A percentile compares a stretch with the other conserved stretches of the same genome.
These are phyloP conservation scores for Lodderomyces parapsilosis DNA, from an alignment of 1,139 yeast species.

Conservation along the genomic window DNA sequence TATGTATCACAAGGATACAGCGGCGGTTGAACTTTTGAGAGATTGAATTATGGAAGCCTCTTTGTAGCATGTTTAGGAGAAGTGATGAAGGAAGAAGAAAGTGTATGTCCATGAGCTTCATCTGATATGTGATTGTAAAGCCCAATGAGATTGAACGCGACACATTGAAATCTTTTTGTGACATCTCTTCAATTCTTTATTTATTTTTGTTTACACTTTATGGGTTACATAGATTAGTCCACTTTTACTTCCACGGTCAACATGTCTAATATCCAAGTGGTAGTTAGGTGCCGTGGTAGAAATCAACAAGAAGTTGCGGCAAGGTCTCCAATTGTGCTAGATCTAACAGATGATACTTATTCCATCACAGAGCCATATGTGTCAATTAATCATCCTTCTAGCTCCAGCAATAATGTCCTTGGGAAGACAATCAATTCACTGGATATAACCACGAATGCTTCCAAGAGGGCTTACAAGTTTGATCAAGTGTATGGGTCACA, in stretches of 20 bases:
- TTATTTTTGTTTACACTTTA: slow-evolving; percentile 1
- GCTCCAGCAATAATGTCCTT: slow-evolving; percentile 12
- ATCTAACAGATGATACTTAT: slow-evolving; percentile 51
- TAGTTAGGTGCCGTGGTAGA: slow-evolving; percentile 86
- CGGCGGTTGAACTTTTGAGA: too few relatives aligned
- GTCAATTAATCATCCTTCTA: slow-evolving; percentile 38
- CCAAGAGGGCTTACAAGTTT: slow-evolving; percentile 55
- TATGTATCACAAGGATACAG: background rate
- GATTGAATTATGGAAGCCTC: too few relatives aligned
- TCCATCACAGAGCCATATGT: slow-evolving; percentile 34
- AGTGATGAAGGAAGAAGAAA: too few relatives aligned
- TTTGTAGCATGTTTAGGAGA: too few relatives aligned
- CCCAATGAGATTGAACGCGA: too few relatives aligned
- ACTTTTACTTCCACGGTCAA: background rate
- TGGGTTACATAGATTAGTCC: too few relatives aligned
- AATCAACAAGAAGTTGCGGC: slow-evolving; percentile 67
- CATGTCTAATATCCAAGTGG: slow-evolving; percentile 67
- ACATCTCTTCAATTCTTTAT: background rate
- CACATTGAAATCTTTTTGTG: too few relatives aligned
- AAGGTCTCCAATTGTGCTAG: slow-evolving; percentile 73
- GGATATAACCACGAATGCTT: slow-evolving; percentile 4
- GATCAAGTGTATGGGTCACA: slow-evolving; percentile 75
- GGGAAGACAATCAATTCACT: background rate
- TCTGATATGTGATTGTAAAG: too few relatives aligned
- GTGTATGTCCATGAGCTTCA: too few relatives aligned